A percentile compares a stretch with the other conserved stretches of the same genome.
These are phyloP conservation scores for Ajuga chamaepitys DNA, from an alignment of 257 asterid species.

Conservation along the genomic window DNA sequence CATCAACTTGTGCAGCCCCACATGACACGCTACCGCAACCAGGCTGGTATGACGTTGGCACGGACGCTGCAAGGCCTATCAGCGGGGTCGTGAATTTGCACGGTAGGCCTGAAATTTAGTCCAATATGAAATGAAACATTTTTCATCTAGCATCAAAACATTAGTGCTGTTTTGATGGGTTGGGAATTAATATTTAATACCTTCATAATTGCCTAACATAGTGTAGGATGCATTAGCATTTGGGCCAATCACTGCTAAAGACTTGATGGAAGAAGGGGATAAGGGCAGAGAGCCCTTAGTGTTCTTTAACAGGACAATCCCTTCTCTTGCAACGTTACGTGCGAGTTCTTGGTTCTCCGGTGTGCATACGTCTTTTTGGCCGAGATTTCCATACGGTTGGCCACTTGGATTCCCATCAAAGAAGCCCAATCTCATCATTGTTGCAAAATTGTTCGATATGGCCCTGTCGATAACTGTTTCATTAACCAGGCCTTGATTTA, in stretches of 20 bases:
- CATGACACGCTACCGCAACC: constrained; percentile 62
- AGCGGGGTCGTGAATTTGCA: constrained; percentile 64
- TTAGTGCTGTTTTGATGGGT: too few species aligned
- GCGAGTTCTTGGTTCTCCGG: constrained; percentile 59
- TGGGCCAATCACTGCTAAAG: constrained; percentile 86
- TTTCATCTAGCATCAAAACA: not conserved
- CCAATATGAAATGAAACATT: too few species aligned
- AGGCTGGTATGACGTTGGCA: constrained; percentile 37
- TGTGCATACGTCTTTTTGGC: constrained; percentile 82
- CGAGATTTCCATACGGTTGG: constrained; percentile 58
- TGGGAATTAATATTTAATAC: constrained; percentile 11
- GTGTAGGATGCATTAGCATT: constrained; percentile 55
- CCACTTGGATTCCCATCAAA: constrained; percentile 79
- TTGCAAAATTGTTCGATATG: constrained; percentile 57
- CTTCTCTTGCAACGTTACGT: constrained; percentile 79
- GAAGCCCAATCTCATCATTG: constrained; percentile 83
- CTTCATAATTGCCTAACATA: constrained; percentile 83
- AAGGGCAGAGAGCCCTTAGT: constrained; percentile 55
- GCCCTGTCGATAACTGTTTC: constrained; percentile 53
- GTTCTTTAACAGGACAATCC: constrained; percentile 83
- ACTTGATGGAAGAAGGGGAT: constrained; percentile 47
- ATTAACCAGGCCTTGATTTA: constrained; percentile 50
- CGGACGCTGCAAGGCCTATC: constrained; percentile 49
- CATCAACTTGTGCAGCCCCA: constrained; percentile 39
- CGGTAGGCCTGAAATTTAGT: constrained; percentile 44